Evolutionary conservation across 176 grass and related monocot species (phyloP), one percentile per base, ranked within the genome.

Genomic region (Oryza brachyantha): DNA sequence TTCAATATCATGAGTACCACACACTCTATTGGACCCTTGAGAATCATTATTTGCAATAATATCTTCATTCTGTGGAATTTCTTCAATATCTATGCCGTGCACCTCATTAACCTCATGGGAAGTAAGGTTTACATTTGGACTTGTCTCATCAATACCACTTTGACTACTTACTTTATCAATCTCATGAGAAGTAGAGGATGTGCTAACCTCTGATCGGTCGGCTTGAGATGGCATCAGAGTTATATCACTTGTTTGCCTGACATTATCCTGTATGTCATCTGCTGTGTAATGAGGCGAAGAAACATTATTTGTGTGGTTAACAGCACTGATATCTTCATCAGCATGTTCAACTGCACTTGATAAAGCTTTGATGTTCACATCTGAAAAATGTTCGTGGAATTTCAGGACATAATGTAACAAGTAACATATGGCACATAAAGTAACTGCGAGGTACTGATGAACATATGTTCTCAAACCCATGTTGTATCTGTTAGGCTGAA

Each of bases 21-120:
- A 17, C 17, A 75, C 34, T 24, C 14, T 16, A 17, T 42, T 36
- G 28, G 55, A 8, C 73, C 84, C 71, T 73, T 39, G 67, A 50
- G 61, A 9, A 60, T 29, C 13, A 2, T 67, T 7, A 64, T 73
- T 27, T 79, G 28, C 26, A 34, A 37, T 21, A 21, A 26, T 31
- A 22, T 73, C 75, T 73, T 73, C 71, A 39, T 26, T 57, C 13
- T 79, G 68, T 3, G 26, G 67, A 26, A 79, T 79, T 73, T 83
- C 74, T 25, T 78, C 74, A 61, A 78, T 5, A 26, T 61, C 74
- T 45, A 66, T 17, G 14, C 39, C 28, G 13, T 22, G 21, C 45
- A 43, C n/a, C 36, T 77, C 41, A 55, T 52, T 26, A 64, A 4
- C 12, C 42, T 76, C 73, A 43, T 8, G 2, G 43, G 40, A 75